phyloP scores from a whole-genome alignment of 2,329 filamentous ascomycete genomes.

The Magnaporthiopsis incrustans region DNA sequence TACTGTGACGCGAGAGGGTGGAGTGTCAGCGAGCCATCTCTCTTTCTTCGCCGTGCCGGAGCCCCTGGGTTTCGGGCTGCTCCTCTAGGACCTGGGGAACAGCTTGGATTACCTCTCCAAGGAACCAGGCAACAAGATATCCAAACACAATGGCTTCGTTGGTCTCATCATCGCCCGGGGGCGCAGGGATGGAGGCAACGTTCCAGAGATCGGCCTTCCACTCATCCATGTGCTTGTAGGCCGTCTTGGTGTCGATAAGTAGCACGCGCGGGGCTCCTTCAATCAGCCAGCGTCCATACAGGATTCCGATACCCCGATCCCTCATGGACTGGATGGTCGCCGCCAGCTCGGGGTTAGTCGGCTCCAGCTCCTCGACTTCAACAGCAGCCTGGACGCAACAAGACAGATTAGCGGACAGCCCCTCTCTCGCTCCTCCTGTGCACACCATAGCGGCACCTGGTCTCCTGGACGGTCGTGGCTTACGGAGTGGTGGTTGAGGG shows the following conservation, averaged over 20 bases:
- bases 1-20: constrained; percentile 48
- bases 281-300: constrained; percentile 96
- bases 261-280: constrained; percentile 91
- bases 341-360: constrained; percentile 69
- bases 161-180: constrained; percentile 84
- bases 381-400: constrained; percentile 65
- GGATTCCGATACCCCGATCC: constrained; percentile 77
- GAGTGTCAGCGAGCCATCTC: not conserved
- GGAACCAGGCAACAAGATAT: constrained; percentile 94
- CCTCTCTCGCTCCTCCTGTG: not conserved
- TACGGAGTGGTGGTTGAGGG: constrained; percentile 85
- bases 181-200: constrained; percentile 85
- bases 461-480: constrained; percentile 22
- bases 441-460: too few relatives aligned
- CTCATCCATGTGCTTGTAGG: constrained; percentile 84
- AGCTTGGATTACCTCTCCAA: constrained; percentile 79
- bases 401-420: constrained; percentile 10
- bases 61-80: too few relatives aligned
- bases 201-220: constrained; percentile 98
- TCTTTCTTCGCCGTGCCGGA: not conserved
- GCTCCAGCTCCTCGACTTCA: constrained; percentile 89
- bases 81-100: not conserved
- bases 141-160: constrained; percentile 98
- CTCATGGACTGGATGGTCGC: constrained; percentile 88
- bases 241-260: constrained; percentile 90